phyloP scores from a whole-genome alignment of 768 basidiomycete genomes.

The Clitopilus passeckerianus region DNA sequence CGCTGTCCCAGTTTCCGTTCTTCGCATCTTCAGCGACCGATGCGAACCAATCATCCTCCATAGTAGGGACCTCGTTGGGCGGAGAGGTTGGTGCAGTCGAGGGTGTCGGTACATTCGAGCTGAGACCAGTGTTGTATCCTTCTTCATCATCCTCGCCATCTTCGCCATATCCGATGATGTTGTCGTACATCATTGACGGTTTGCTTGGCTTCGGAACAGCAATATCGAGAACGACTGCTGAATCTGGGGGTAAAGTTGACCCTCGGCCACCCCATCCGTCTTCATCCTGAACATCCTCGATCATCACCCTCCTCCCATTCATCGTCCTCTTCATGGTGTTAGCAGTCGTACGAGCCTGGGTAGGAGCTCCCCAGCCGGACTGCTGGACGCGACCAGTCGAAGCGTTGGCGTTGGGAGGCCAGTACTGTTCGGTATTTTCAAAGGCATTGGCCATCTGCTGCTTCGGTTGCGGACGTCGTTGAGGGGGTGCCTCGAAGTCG shows the following conservation, averaged over 20 bases:
- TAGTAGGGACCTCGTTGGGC: conserved; percentile 15
- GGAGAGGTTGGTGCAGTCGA: conserved; percentile 23
- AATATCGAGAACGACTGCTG: conserved; percentile 27
- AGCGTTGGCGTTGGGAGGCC: background rate
- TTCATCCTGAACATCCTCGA: conserved; percentile 43
- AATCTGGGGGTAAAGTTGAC: conserved; percentile 30
- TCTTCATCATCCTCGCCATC: conserved; percentile 16
- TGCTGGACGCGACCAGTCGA: background rate
- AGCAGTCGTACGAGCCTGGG: background rate
- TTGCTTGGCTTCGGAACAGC: conserved; percentile 38
- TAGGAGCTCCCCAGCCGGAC: background rate
- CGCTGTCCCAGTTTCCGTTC: conserved; percentile 12
- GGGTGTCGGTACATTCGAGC: conserved; percentile 19
- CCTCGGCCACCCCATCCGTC: conserved; percentile 18
- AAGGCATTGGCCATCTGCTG: background rate
- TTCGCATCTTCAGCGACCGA: conserved; percentile 17
- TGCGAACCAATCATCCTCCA: conserved; percentile 21
- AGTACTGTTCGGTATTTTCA: background rate
- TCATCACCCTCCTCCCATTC: conserved; percentile 30
- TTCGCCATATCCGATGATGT: conserved; percentile 29
- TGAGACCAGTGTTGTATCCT: conserved; percentile 11
- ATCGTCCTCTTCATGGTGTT: background rate
- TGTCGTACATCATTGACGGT: conserved; percentile 29
- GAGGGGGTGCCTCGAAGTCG: background rate
- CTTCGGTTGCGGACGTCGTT: background rate